These are phyloP conservation scores for Acacia confusa DNA, from an alignment of 306 rosid species.

Conservation along the genomic window DNA sequence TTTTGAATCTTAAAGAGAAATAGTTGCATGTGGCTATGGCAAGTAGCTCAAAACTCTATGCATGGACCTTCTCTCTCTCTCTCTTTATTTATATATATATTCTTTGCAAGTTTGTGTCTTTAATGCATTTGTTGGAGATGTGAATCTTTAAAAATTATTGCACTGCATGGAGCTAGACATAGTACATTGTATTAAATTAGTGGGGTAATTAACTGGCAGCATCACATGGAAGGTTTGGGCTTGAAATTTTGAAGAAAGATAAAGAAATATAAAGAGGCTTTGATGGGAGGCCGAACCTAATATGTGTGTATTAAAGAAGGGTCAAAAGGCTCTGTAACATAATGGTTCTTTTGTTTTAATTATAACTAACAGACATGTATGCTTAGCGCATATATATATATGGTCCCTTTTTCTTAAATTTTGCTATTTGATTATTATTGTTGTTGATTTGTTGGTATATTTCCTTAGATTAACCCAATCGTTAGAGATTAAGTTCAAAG, in stretches of 20 bases:
- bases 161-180: constrained; percentile 18
- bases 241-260: neutral
- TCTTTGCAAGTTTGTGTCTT: neutral
- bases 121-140: constrained; percentile 29
- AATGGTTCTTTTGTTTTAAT: constrained; percentile 21
- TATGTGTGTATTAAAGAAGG: neutral
- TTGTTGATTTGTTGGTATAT: too few relatives aligned
- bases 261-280: neutral
- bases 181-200: neutral
- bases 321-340: constrained; percentile 25
- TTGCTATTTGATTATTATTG: too few relatives aligned
- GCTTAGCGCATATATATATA: neutral
- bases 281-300: neutral
- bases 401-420: too few relatives aligned
- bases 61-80: constrained; percentile 34
- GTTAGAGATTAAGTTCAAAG: neutral
- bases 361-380: neutral
- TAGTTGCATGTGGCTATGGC: constrained; percentile 64
- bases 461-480: neutral
- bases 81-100: neutral
- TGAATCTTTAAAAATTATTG: constrained; percentile 35
- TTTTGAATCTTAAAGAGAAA: constrained; percentile 39
- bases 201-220: neutral
- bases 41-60: constrained; percentile 67
- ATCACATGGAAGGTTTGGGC: neutral